Base-by-base conservation (phyloP, 2,329 filamentous ascomycete genomes). In the Botrytis tulipae region DNA sequence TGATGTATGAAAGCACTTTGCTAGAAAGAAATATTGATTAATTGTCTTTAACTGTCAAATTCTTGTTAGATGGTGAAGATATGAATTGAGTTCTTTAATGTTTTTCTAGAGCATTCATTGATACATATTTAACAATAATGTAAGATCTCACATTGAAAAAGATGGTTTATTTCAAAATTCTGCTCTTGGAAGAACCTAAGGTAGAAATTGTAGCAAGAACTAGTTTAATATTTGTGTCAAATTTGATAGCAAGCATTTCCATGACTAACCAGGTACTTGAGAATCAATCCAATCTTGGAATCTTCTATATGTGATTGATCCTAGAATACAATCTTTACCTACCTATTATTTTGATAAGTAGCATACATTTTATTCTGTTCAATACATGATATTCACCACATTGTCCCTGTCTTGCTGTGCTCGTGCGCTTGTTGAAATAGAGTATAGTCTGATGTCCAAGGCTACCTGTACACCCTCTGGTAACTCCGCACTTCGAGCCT, bases 271-370 rank as follows among this genome's bases (percentile, higher is more conserved):
- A 51, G 4, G 1, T 25, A 25, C 44, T 46, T 10, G 12, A 51
- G 10, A 14, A 6, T n/a, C 4, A 6, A 51, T n/a, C 10, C 4
- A 51, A n/a, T 14, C 0, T n/a, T 14, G 12, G 25, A 51, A 25
- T n/a, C 48, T 51, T 51, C 48, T n/a, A 7, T 4, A n/a, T 14
- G 25, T 51, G 12, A 51, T 51, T 51, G 48, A 51, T 51, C 25
- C 48, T 16, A n/a, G 5, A 51, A 51, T 25, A n/a, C 3, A n/a
- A 51, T 5, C 2, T 51, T n/a, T 51, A n/a, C 0, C 18, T 51
- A n/a, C 0, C 18, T 44, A 44, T 18, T 44, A 20, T 1, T 14
- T 51, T 6, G 9, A 7, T 51, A 7, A 25, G 9, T 25, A 61
- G 18, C 20, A 60, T 32, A 3, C 9, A 25, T 12, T 20, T 20